Percentiles rank a stretch among this genome's conserved stretches.
Conservation (phyloP, 2,329 filamentous ascomycete species). For the Orbilia quercus region DNA sequence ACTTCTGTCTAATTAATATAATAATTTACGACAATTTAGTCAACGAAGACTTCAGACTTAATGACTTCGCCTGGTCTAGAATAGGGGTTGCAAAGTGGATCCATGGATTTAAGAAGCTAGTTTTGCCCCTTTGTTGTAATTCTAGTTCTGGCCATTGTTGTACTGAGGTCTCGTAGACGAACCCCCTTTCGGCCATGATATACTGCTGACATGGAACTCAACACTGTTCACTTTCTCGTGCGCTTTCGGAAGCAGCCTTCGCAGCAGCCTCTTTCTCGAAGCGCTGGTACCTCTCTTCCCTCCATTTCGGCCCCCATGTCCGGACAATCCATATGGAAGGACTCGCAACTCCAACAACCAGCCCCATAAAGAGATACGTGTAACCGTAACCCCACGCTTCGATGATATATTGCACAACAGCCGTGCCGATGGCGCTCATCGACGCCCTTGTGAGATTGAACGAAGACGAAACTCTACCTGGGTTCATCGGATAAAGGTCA, state of each 20-base stretch:
- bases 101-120: no score
- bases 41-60: no score
- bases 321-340: slow-evolving; percentile 68
- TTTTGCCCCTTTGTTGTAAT: no score
- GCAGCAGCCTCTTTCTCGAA: neutral
- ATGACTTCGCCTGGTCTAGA: no score
- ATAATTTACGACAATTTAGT: no score
- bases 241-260: neutral
- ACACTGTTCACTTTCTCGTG: no score
- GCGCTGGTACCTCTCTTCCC: slow-evolving; percentile 64
- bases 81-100: no score
- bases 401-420: slow-evolving; percentile 71
- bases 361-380: slow-evolving; percentile 71
- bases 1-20: no score
- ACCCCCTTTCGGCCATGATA: no score
- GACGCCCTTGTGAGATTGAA: slow-evolving; percentile 73
- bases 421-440: slow-evolving; percentile 71
- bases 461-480: slow-evolving; percentile 72
- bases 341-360: slow-evolving; percentile 66
- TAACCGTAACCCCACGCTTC: slow-evolving; percentile 70
- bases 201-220: no score
- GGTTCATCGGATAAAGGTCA: slow-evolving; percentile 71
- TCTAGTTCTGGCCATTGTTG: no score
- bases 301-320: slow-evolving; percentile 67
- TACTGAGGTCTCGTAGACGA: no score